A percentile compares a stretch with the other conserved stretches of the same genome.
These are phyloP conservation scores for Dacryopinax spathularia DNA, from an alignment of 768 basidiomycete species.

Conservation along the genomic window DNA sequence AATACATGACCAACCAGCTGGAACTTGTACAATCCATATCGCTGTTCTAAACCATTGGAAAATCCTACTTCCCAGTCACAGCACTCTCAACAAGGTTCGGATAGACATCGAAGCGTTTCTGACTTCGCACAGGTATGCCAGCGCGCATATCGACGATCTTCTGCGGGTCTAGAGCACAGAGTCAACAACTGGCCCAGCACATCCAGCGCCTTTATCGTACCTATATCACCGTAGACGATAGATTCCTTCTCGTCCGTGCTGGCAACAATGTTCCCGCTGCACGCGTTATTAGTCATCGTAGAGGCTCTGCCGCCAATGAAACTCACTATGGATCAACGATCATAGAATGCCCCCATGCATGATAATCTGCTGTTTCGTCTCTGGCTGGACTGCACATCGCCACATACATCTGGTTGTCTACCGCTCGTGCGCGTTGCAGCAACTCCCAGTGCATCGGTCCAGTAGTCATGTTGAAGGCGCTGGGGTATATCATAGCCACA, in stretches of 20 bases:
- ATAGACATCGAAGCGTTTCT: slow-evolving; percentile 89
- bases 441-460: slow-evolving; percentile 95
- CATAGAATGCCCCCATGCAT: slow-evolving; percentile 36
- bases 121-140: slow-evolving; percentile 82
- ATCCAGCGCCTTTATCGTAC: slow-evolving; percentile 32
- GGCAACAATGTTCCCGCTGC: slow-evolving; percentile 57
- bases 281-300: background rate
- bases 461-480: slow-evolving; percentile 90
- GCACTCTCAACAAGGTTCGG: slow-evolving; percentile 38
- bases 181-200: slow-evolving; percentile 3
- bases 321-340: slow-evolving; percentile 31
- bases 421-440: slow-evolving; percentile 70
- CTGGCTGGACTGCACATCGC: slow-evolving; percentile 93
- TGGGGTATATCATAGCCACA: slow-evolving; percentile 79
- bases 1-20: no score
- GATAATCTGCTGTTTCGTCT: slow-evolving; percentile 65
- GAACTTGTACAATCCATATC: no score
- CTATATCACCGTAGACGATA: slow-evolving; percentile 68
- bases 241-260: slow-evolving; percentile 65
- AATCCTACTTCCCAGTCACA: background rate
- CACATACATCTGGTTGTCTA: slow-evolving; percentile 94
- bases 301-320: background rate
- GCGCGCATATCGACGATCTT: slow-evolving; percentile 50
- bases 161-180: slow-evolving; percentile 41
- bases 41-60: background rate